Evolutionary conservation across 805 yeast species (phyloP), one percentile per base, ranked within the genome.

Genomic region (Saccharomycopsis synnaedendra): DNA sequence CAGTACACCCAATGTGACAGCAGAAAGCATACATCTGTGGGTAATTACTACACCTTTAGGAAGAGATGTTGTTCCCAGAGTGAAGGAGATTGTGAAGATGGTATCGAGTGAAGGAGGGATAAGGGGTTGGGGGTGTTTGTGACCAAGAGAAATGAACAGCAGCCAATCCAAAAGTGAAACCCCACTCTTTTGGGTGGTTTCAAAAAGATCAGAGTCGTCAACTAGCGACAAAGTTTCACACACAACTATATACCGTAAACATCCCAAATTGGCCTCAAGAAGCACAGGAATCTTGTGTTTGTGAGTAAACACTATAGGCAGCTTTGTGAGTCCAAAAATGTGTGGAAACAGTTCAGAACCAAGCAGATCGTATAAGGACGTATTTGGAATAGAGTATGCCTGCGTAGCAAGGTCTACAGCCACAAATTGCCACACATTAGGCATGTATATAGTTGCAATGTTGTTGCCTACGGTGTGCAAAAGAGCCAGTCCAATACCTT

Each of bases 61-160:
- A n/a, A 71, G 62, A 19, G 87, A 86, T 1, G 88, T 81, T 2
- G 89, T 82, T 32, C 89, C 89, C 0, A 85, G 79, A 2, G 89
- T 82, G 60, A 81, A 82, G 8, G 81, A 75, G 44, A 82, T 73
- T n/a, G 88, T 78, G 60, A 74, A 78, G 19, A 71, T 43, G 28
- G 72, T 69, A 8, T 74, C 71, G 1, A 80, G 74, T 1, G 60
- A 63, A 33, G 87, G 84, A 10, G 75, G 74, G 39, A 60, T 57
- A 50, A 60, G 57, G 39, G 71, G 64, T 44, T 61, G 57, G 45
- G 75, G 70, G 42, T 74, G 66, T 49, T 71, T 60, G 52, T 54
- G 57, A 44, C 74, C 77, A 49, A 73, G 50, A 3, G 59, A 51
- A 33, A 58, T 55, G 57, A 69, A 56, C 55, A 63, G 53, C 49